Conservation (phyloP, 2,329 filamentous ascomycete genomes). For the Niveomyces coronatus region DNA sequence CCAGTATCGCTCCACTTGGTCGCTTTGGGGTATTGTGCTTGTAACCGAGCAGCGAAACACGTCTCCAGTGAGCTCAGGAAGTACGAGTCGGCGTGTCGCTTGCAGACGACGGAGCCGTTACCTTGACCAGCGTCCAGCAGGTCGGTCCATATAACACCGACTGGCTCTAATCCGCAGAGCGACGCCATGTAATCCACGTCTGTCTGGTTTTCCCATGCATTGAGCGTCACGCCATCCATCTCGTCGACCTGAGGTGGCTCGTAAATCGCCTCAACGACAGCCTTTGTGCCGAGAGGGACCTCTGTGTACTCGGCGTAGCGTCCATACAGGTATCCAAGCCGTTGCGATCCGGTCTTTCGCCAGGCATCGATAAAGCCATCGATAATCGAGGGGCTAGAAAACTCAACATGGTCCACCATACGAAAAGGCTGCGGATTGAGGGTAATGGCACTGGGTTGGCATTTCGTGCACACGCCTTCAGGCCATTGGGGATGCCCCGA, state of each 20-base stretch:
- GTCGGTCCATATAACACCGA: slow-evolving; percentile 94
- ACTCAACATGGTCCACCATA: slow-evolving; percentile 98
- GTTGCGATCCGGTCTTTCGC: slow-evolving; percentile 74
- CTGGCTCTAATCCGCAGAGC: slow-evolving; percentile 74
- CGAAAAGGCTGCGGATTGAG: slow-evolving; percentile 88
- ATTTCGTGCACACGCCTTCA: slow-evolving; percentile 95
- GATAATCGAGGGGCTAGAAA: slow-evolving; percentile 73
- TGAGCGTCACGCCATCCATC: slow-evolving; percentile 74
- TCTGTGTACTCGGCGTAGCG: slow-evolving; percentile 84
- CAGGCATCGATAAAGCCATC: slow-evolving; percentile 88
- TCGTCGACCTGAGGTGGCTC: slow-evolving; percentile 90
- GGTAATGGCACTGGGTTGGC: slow-evolving; percentile 93
- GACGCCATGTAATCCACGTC: slow-evolving; percentile 72
- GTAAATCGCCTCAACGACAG: slow-evolving; percentile 93
- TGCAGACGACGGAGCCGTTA: slow-evolving; percentile 84
- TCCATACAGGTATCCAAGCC: slow-evolving; percentile 85
- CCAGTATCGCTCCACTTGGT: slow-evolving; percentile 97
- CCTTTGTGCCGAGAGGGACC: slow-evolving; percentile 88
- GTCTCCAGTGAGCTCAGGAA: slow-evolving; percentile 90
- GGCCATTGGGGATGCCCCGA: slow-evolving; percentile 91
- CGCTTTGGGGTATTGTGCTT: slow-evolving; percentile 78
- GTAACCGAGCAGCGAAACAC: slow-evolving; percentile 75
- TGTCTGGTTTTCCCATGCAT: slow-evolving; percentile 75
- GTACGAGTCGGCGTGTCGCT: slow-evolving; percentile 90
- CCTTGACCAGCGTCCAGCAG: slow-evolving; percentile 70